Evolutionary conservation across 2,329 filamentous ascomycete genomes (phyloP), one percentile per base, ranked within the genome.

Genomic region (Botrytis porri): DNA sequence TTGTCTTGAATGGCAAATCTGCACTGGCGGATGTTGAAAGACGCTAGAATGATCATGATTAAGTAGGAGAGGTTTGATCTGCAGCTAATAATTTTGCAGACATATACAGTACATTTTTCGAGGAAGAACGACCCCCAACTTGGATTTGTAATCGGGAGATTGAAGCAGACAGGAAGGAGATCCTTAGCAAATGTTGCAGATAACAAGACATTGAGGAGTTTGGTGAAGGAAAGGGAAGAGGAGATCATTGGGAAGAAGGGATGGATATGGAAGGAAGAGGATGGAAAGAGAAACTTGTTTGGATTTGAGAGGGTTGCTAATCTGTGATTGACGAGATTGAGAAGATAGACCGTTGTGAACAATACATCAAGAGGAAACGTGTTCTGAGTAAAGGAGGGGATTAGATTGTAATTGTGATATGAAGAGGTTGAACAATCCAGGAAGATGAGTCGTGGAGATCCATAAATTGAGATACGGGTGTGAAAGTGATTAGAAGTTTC

Each of bases 151-250:
- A 82, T 90, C 0, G 88, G 88, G 0, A 82, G 86, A 45, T 75
- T 90, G 72, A 84, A 80, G 69, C 77, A 76, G 1, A 84, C 81
- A 71, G 82, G 82, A 0, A 81, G 84, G 71, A 83, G 88, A 0
- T 89, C 90, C 75, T 74, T 90, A 6, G 88, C 88, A 0, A 90
- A 90, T 75, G 83, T 88, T 78, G 86, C 81, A 0, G 85, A 89
- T 80, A 83, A 84, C 37, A 76, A 75, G 18, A 88, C 87, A 1
- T 76, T 89, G 74, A 76, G 79, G 37, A 79, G 83, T 51, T 81
- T 89, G 73, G 81, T 83, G 0, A 84, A 83, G 20, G 39, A 32
- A 72, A 81, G 77, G 22, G 76, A 77, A 0, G 80, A 80, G 7
- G 87, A 89, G 77, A 83, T 83, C 16, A 83, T 89, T 70, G 87